Conservation (phyloP, 176 grass and related monocot genomes). For the Ensete glaucum region DNA sequence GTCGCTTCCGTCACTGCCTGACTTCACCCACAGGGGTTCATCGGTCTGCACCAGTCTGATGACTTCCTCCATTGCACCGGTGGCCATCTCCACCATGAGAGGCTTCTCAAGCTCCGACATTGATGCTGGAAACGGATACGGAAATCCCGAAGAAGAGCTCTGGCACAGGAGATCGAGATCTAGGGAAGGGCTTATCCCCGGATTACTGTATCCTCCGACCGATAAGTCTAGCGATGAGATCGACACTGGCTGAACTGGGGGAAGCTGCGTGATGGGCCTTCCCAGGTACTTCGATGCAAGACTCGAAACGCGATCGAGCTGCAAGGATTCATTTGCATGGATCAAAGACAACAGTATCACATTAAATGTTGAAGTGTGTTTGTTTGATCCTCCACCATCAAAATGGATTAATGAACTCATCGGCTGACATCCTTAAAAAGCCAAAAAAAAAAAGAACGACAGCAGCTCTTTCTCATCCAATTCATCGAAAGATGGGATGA, state of each 20-base stretch:
- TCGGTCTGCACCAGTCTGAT: slow-evolving; percentile 66
- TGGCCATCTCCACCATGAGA: slow-evolving; percentile 49
- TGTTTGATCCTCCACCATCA: too few species aligned
- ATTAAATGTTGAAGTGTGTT: too few species aligned
- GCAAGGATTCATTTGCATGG: slow-evolving; percentile 17
- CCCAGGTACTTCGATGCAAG: slow-evolving; percentile 77
- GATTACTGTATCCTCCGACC: slow-evolving; percentile 29
- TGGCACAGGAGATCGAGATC: slow-evolving; percentile 66
- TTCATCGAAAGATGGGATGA: too few species aligned
- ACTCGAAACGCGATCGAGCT: slow-evolving; percentile 71
- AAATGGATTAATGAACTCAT: too few species aligned
- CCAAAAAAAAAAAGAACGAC: background rate
- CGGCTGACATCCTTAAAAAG: background rate
- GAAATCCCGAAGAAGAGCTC: slow-evolving; percentile 49
- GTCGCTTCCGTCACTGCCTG: slow-evolving; percentile 29
- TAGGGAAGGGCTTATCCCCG: slow-evolving; percentile 33
- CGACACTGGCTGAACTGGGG: slow-evolving; percentile 30
- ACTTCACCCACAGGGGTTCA: slow-evolving; percentile 59
- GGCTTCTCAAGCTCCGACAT: slow-evolving; percentile 64
- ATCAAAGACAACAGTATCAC: background rate
- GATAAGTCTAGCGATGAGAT: slow-evolving; percentile 59
- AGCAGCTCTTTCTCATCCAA: background rate
- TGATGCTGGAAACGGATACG: slow-evolving; percentile 13
- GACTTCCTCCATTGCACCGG: slow-evolving; percentile 69
- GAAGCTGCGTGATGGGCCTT: slow-evolving; percentile 71